Conservation (phyloP, 1,139 yeast genomes). For the Debaryomycetaceae sp. region DNA sequence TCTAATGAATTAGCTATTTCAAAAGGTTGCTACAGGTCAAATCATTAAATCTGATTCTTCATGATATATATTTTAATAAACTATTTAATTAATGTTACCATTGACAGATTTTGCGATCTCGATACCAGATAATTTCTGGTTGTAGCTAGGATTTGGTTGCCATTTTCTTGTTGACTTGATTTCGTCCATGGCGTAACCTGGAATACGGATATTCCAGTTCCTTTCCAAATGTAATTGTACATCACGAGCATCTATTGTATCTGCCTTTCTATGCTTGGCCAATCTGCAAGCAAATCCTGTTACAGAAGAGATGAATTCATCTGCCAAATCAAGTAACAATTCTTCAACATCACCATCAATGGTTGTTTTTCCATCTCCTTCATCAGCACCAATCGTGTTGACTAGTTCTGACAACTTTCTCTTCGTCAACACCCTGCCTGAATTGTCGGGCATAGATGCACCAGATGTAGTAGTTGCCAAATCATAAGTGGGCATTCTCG, state of each 20-base stretch:
- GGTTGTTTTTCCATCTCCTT: constrained; percentile 84
- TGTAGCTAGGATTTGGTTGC: constrained; percentile 70
- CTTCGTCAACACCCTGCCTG: constrained; percentile 83
- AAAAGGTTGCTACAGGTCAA: constrained; percentile 16
- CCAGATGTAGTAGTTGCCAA: constrained; percentile 48
- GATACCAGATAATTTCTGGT: constrained; percentile 67
- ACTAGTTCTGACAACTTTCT: constrained; percentile 85
- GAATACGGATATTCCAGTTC: constrained; percentile 93
- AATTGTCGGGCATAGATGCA: constrained; percentile 39
- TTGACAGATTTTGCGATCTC: constrained; percentile 38
- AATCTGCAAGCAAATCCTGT: constrained; percentile 90
- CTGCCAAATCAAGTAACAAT: constrained; percentile 84
- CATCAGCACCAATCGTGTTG: constrained; percentile 75
- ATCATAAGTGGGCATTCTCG: constrained; percentile 78
- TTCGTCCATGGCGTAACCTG: constrained; percentile 92
- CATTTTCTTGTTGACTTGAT: constrained; percentile 80
- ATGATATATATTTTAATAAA: constrained; percentile 1
- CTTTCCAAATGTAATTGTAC: constrained; percentile 89
- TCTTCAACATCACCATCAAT: constrained; percentile 97
- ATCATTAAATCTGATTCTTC: constrained; percentile 1
- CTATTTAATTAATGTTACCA: constrained; percentile 14
- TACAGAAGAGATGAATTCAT: constrained; percentile 88
- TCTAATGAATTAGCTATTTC: constrained; percentile 12
- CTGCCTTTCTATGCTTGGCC: constrained; percentile 94
- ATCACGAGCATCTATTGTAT: constrained; percentile 81